Base-by-base conservation (phyloP, 208 protist species). In the Trichomonas vaginalis region DNA sequence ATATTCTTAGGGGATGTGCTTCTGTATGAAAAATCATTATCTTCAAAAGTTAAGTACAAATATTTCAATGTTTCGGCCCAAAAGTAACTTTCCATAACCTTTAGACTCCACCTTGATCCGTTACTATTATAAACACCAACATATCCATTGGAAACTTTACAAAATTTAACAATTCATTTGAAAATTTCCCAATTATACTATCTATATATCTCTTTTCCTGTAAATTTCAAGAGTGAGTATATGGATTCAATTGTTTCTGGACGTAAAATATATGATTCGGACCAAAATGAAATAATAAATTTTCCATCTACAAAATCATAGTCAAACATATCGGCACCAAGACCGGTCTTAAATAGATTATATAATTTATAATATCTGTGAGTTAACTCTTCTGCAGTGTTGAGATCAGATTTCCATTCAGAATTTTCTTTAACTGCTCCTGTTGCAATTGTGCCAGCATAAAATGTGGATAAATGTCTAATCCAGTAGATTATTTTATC, bases 11-110 rank as follows among this genome's bases (percentile, higher is more conserved):
- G 46, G 98, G 97, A 96, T 98, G 98, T 17, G 98, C 98, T 96
- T 98, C 98, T 12, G 98, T 98, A 96, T 98, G 98, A 96, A 98
- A 98, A 27, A 88, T 96, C 61, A 32, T 97, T 82, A 10, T 83
- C 46, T 45, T 96, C 62, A 88, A 98, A 98, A 21, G 98, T 95
- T 4, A 98, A 96, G 95, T 98, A 98, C 0, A 98, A 56, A 96
- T 98, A 98, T 95, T 98, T 98, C 0, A 98, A 46, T 17, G 98
- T 98, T 96, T 98, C 98, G 21, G 98, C 98, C 10, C 98, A 96
- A 80, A 98, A 98, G 95, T 98, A 98, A 42, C 96, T 97, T 96
- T 98, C 97, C 97, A 97, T 97, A 35, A 96, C 37, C 95, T 98
- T 96, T 27, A 97, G 95, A 14, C 96, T 21, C 9, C 27, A 82